A percentile compares a stretch with the other conserved stretches of the same genome.
These are phyloP conservation scores for Geotrichum restrictum DNA, from an alignment of 1,139 yeast species.

Conservation along the genomic window DNA sequence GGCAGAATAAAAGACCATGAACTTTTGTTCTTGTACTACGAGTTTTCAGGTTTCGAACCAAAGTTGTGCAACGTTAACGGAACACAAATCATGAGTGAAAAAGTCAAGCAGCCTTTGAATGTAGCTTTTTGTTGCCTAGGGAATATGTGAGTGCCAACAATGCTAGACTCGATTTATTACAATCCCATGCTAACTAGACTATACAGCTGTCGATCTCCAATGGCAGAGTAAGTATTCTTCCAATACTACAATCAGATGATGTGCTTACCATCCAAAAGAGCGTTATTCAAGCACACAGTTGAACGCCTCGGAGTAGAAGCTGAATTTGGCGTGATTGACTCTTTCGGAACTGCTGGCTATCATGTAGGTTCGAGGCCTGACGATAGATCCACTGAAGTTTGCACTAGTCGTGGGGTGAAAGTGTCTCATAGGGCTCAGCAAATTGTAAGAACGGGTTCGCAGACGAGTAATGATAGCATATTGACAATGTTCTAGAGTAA, in stretches of 20 bases:
- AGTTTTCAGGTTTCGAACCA: no score
- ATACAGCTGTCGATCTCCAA: constrained; percentile 83
- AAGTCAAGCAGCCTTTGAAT: constrained; percentile 31
- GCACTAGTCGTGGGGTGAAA: constrained; percentile 68
- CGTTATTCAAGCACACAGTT: constrained; percentile 70
- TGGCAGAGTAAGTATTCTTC: constrained; percentile 63
- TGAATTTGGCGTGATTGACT: constrained; percentile 58
- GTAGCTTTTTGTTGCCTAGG: constrained; percentile 92
- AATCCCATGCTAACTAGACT: constrained; percentile 12
- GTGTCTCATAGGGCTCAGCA: constrained; percentile 74
- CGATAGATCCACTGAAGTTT: constrained; percentile 62
- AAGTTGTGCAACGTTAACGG: background rate
- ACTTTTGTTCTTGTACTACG: no score
- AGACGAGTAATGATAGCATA: background rate
- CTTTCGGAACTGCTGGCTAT: constrained; percentile 85
- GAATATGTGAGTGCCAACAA: constrained; percentile 59
- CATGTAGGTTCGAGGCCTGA: constrained; percentile 84
- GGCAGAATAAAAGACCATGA: background rate
- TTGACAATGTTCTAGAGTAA: constrained; percentile 26
- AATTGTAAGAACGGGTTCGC: constrained; percentile 37
- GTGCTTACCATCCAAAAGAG: constrained; percentile 35
- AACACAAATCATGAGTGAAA: background rate
- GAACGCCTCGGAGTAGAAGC: constrained; percentile 44
- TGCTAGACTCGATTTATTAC: background rate
- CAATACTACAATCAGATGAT: background rate